A percentile compares a stretch with the other conserved stretches of the same genome.
phyloP scores from a whole-genome alignment of 768 basidiomycete species.

The Agaricus blazei region DNA sequence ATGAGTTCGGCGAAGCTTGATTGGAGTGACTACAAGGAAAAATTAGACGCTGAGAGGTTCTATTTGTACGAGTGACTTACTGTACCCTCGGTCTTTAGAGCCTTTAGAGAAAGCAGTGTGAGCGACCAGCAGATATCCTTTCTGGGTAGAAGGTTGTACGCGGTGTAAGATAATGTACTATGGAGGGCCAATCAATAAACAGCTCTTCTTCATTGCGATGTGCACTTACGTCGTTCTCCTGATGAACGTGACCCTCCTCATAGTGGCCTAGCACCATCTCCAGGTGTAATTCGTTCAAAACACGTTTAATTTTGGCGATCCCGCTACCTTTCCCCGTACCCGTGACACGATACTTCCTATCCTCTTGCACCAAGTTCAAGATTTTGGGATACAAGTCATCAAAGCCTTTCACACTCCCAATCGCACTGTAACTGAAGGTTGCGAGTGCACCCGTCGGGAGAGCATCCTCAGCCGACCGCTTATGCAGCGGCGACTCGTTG shows the following conservation, averaged over 20 bases:
- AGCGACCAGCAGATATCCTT: constrained; percentile 87
- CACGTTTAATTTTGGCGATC: constrained; percentile 54
- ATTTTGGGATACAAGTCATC: constrained; percentile 96
- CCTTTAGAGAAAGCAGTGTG: constrained; percentile 91
- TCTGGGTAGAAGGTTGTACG: constrained; percentile 84
- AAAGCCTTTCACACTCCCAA: constrained; percentile 94
- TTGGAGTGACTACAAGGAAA: constrained; percentile 60
- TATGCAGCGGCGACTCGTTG: constrained; percentile 88
- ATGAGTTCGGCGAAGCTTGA: constrained; percentile 75
- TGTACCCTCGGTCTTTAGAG: constrained; percentile 71
- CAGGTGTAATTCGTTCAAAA: constrained; percentile 82
- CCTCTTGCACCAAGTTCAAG: constrained; percentile 85
- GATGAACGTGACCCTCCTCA: constrained; percentile 93
- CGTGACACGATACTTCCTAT: constrained; percentile 70
- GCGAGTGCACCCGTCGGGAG: constrained; percentile 93
- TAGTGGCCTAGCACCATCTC: constrained; percentile 90
- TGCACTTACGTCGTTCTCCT: constrained; percentile 84
- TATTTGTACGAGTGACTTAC: constrained; percentile 38
- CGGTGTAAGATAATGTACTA: constrained; percentile 94
- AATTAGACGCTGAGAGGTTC: not conserved
- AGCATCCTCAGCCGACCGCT: constrained; percentile 91
- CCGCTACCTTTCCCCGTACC: constrained; percentile 51
- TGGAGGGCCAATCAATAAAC: not conserved
- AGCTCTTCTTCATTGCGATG: not conserved
- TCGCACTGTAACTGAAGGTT: constrained; percentile 82